Conservation (phyloP, 257 asterid genomes). For the Plectranthus barbatus region DNA sequence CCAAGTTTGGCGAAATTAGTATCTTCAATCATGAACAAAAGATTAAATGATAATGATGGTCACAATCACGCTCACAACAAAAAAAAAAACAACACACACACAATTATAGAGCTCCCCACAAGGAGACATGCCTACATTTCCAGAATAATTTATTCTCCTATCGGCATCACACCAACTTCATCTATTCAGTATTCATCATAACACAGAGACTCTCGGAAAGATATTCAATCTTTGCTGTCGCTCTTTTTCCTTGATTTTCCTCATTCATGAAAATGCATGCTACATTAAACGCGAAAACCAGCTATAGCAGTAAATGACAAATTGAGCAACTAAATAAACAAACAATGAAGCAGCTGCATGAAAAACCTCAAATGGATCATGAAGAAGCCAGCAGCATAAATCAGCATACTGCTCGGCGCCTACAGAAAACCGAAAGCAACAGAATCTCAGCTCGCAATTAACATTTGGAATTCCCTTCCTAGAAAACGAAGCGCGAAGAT, state of each 20-base stretch:
- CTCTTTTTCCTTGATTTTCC: not conserved
- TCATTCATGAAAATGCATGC: not conserved
- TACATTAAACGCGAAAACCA: not conserved
- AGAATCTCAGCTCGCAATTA: not conserved
- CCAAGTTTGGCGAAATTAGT: not conserved
- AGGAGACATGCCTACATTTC: not conserved
- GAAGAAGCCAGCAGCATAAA: not conserved
- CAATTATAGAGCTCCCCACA: not conserved
- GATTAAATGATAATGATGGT: not conserved
- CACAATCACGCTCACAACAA: too few species aligned
- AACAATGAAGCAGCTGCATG: not conserved
- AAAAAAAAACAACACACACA: too few species aligned
- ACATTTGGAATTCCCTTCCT: not conserved
- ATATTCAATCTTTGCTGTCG: not conserved
- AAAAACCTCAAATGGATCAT: not conserved
- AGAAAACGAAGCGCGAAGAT: not conserved
- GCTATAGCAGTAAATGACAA: not conserved
- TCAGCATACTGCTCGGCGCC: not conserved
- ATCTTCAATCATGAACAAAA: not conserved
- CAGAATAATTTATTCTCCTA: not conserved
- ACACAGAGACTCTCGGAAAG: not conserved
- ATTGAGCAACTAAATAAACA: not conserved
- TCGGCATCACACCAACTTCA: not conserved
- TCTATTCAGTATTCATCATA: not conserved
- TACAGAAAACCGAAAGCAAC: not conserved